Percentiles rank a stretch among this genome's conserved stretches.
phyloP scores from a whole-genome alignment of 441 rosid species.

The Macaranga tanarius region DNA sequence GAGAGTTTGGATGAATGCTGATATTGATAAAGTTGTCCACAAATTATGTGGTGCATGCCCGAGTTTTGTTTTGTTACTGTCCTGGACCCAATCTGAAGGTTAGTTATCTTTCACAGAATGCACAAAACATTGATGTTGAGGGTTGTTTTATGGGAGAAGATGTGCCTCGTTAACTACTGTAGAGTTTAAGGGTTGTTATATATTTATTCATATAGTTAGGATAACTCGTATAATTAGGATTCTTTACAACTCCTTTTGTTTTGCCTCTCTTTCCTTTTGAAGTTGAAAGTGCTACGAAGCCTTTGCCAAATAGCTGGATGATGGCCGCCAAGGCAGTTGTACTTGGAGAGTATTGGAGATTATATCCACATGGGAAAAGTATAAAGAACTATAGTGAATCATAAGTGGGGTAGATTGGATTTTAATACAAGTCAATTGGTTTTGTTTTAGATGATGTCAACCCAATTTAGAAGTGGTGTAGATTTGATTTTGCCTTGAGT shows the following conservation, averaged over 20 bases:
- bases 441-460: too few species aligned
- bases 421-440: too few species aligned
- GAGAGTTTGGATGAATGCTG: constrained; percentile 73
- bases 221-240: background rate
- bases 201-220: too few species aligned
- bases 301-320: constrained; percentile 87
- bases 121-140: background rate
- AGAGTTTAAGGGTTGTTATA: too few species aligned
- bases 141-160: background rate
- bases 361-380: too few species aligned
- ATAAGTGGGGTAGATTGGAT: too few species aligned
- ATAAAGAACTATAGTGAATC: too few species aligned
- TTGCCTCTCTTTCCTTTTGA: constrained; percentile 17
- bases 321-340: constrained; percentile 73
- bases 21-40: constrained; percentile 55
- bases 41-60: constrained; percentile 65
- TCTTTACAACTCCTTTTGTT: background rate
- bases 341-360: too few species aligned
- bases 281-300: constrained; percentile 64
- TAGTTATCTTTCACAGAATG: constrained; percentile 9
- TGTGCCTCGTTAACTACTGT: background rate
- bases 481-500: too few species aligned
- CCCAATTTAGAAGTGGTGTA: too few species aligned
- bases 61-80: constrained; percentile 40
- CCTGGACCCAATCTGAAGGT: constrained; percentile 55